Evolutionary conservation across 1,284 basidiomycete species (phyloP).

Genomic region (Phenoliferia sp.): DNA sequence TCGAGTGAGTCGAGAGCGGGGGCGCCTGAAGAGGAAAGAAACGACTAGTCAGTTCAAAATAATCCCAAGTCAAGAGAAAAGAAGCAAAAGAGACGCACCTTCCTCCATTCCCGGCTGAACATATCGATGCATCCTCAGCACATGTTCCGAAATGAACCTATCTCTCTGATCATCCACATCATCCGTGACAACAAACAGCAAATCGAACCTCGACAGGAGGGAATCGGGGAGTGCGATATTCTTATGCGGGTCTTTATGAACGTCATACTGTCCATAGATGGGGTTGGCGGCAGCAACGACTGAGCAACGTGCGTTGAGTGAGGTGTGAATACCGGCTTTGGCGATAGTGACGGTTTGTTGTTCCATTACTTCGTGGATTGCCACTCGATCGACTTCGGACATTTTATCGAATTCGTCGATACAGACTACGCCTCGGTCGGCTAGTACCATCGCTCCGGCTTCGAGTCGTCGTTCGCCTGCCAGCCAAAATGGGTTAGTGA

Average conservation of each 20-base stretch:
- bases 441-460: slow-evolving; percentile 98
- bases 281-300: slow-evolving; percentile 98
- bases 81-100: slow-evolving; percentile 50
- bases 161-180: slow-evolving; percentile 94
- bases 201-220: slow-evolving; percentile 95
- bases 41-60: not conserved
- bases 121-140: slow-evolving; percentile 95
- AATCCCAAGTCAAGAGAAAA: too few species aligned
- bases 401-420: slow-evolving; percentile 99
- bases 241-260: slow-evolving; percentile 98
- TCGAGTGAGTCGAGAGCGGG: slow-evolving; percentile 83
- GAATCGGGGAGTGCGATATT: slow-evolving; percentile 99
- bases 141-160: slow-evolving; percentile 93
- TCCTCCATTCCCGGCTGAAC: slow-evolving; percentile 94
- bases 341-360: slow-evolving; percentile 99
- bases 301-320: slow-evolving; percentile 93
- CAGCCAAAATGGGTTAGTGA: slow-evolving; percentile 40
- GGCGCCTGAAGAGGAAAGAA: slow-evolving; percentile 41
- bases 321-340: slow-evolving; percentile 98
- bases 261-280: slow-evolving; percentile 98
- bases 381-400: slow-evolving; percentile 98
- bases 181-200: slow-evolving; percentile 96
- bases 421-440: slow-evolving; percentile 98
- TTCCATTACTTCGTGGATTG: slow-evolving; percentile 99
- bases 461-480: slow-evolving; percentile 53